A percentile compares a stretch with the other conserved stretches of the same genome.
Conservation (phyloP, 2,329 filamentous ascomycete genomes). For the Phyllosticta ampelicida region DNA sequence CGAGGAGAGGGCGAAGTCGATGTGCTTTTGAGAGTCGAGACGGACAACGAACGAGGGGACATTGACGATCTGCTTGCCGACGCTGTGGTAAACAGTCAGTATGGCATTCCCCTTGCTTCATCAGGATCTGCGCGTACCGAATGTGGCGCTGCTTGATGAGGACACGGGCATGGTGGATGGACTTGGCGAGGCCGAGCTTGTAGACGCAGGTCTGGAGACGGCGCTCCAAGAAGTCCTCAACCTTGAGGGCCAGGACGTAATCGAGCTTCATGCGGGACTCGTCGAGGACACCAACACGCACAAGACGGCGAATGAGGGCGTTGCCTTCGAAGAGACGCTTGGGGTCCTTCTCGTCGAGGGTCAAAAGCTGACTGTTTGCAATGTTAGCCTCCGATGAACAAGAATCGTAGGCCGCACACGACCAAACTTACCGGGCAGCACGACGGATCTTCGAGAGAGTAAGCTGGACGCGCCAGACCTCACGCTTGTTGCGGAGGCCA, state of each 20-base stretch:
- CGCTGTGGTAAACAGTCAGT: constrained; percentile 39
- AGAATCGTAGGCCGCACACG: background rate
- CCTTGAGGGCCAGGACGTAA: constrained; percentile 99
- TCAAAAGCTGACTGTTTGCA: constrained; percentile 81
- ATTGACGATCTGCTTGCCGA: constrained; percentile 99
- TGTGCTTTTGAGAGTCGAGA: constrained; percentile 99
- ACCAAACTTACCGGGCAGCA: constrained; percentile 80
- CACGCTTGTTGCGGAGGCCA: constrained; percentile 99
- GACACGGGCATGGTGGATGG: constrained; percentile 99
- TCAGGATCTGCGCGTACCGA: constrained; percentile 41
- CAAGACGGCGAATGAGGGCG: constrained; percentile 98
- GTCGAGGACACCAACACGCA: constrained; percentile 98
- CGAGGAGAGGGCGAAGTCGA: constrained; percentile 96
- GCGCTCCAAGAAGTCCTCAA: constrained; percentile 99
- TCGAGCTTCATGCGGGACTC: constrained; percentile 99
- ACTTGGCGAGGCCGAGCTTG: constrained; percentile 99
- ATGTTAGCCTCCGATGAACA: background rate
- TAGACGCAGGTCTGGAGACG: constrained; percentile 99
- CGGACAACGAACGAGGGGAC: constrained; percentile 99
- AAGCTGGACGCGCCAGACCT: constrained; percentile 99
- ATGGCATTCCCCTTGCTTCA: background rate
- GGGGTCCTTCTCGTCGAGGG: constrained; percentile 99
- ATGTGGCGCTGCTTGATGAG: constrained; percentile 99
- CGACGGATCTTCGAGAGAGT: constrained; percentile 99
- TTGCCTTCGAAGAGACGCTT: constrained; percentile 99